These are phyloP conservation scores for Komagataella kurtzmanii DNA, from an alignment of 805 yeast species.

Conservation along the genomic window DNA sequence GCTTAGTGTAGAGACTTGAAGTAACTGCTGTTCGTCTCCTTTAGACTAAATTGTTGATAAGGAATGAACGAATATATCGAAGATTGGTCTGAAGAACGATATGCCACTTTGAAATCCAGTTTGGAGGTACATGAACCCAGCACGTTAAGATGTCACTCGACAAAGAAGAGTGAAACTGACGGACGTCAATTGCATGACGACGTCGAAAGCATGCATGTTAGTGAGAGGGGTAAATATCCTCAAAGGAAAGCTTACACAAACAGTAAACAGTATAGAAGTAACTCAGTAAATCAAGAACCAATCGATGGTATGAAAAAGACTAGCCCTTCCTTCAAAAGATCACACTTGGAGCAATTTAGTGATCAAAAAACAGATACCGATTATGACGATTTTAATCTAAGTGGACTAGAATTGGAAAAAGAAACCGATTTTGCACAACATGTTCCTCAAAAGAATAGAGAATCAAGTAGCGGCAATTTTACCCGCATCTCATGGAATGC, in stretches of 20 bases:
- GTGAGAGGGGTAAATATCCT: neutral
- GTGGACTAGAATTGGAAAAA: constrained; percentile 4
- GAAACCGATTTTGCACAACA: neutral
- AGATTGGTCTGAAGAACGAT: neutral
- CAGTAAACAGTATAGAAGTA: neutral
- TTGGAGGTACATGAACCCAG: neutral
- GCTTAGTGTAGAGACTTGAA: too few species aligned
- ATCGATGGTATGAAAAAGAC: neutral
- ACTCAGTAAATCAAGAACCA: neutral
- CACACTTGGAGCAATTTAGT: neutral
- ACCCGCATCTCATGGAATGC: neutral
- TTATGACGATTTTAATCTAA: constrained; percentile 3
- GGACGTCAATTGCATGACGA: neutral
- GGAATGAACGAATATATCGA: neutral
- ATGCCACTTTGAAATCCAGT: neutral
- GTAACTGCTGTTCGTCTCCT: neutral
- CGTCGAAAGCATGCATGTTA: neutral
- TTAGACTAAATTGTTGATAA: too few species aligned
- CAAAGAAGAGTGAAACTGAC: neutral
- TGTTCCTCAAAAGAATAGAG: neutral
- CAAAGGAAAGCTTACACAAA: neutral
- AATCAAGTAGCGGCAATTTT: neutral
- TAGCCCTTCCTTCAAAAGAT: neutral
- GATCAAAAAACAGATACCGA: constrained; percentile 3
- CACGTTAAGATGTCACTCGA: neutral